Evolutionary conservation across 2,329 filamentous ascomycete species (phyloP).

Genomic region (Westerdykella aurantiaca): DNA sequence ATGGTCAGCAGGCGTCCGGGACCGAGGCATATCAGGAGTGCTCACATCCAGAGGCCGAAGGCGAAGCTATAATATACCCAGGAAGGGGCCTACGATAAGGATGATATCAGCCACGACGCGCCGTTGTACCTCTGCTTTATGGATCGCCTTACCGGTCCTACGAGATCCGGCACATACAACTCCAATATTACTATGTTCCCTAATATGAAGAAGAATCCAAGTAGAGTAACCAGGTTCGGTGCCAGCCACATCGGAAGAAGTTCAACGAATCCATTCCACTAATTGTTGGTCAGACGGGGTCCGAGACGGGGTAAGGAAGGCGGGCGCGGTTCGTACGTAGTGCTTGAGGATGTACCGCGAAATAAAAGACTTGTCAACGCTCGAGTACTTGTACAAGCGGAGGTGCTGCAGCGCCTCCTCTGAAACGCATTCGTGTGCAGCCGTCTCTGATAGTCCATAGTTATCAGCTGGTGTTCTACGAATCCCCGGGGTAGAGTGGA

Average conservation of each 20-base stretch:
- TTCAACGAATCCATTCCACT: constrained; percentile 98
- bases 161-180: constrained; percentile 79
- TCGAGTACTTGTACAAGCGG: constrained; percentile 94
- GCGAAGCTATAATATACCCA: constrained; percentile 98
- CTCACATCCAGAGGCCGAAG: constrained; percentile 86
- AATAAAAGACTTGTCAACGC: constrained; percentile 89
- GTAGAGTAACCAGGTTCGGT: constrained; percentile 92
- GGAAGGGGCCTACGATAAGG: constrained; percentile 59
- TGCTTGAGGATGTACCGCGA: constrained; percentile 91
- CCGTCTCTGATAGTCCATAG: constrained; percentile 43
- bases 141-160: constrained; percentile 66
- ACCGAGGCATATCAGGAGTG: background rate
- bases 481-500: background rate
- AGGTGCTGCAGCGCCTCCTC: constrained; percentile 88
- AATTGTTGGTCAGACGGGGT: constrained; percentile 22
- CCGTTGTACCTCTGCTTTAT: background rate
- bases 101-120: background rate
- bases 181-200: constrained; percentile 71
- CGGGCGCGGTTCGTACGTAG: constrained; percentile 62
- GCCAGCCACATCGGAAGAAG: constrained; percentile 92
- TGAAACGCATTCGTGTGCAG: constrained; percentile 68
- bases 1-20: constrained; percentile 9
- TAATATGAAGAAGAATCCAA: constrained; percentile 93
- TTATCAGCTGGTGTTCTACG: constrained; percentile 8
- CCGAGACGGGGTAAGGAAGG: constrained; percentile 1